phyloP scores from a whole-genome alignment of 768 basidiomycete species.

The Mycena galopus region DNA sequence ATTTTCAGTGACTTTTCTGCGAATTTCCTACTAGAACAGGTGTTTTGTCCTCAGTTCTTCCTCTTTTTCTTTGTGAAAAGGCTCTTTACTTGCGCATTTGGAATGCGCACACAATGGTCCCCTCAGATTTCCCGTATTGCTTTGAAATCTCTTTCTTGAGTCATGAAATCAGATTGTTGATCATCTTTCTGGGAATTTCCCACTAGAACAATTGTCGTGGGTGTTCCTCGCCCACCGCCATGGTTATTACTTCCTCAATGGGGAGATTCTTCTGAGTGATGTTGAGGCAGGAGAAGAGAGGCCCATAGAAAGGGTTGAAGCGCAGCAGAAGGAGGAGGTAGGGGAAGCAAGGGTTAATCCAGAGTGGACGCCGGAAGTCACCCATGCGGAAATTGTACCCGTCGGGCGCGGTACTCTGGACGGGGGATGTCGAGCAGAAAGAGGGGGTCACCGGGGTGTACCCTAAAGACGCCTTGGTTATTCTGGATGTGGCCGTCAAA shows the following conservation, averaged over 20 bases:
- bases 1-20: no score
- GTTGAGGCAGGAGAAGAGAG: constrained; percentile 27
- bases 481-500: constrained; percentile 29
- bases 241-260: constrained; percentile 5
- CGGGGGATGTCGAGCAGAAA: constrained; percentile 27
- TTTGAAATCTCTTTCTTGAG: no score
- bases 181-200: no score
- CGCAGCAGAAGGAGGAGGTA: constrained; percentile 29
- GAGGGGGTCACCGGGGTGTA: constrained; percentile 24
- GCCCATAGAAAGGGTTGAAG: constrained; percentile 25
- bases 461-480: constrained; percentile 28
- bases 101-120: no score
- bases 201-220: no score
- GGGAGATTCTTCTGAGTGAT: constrained; percentile 17
- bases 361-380: constrained; percentile 26
- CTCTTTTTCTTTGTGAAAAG: no score
- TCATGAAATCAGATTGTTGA: no score
- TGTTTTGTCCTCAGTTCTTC: no score
- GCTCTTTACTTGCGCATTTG: no score
- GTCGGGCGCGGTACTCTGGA: constrained; percentile 17
- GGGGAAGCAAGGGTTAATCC: constrained; percentile 22
- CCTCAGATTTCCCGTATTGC: no score
- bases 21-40: no score
- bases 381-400: constrained; percentile 4
- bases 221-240: no score